These are phyloP conservation scores for Ceratobasidium sp. DNA, from an alignment of 1,284 basidiomycete genomes.

Conservation along the genomic window DNA sequence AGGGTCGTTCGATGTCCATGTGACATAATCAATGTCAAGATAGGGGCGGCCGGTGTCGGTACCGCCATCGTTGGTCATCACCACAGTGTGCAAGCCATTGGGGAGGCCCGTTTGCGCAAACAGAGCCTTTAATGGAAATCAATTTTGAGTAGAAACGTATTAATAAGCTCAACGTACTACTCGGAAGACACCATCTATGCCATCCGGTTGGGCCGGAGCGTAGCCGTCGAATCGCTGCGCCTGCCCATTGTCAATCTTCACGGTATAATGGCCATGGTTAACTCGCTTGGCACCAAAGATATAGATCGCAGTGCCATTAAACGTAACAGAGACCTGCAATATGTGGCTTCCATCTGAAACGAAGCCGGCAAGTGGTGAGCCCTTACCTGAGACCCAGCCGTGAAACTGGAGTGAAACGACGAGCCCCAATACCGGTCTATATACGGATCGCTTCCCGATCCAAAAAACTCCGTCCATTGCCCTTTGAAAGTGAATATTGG, in stretches of 20 bases:
- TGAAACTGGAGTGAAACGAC: conserved; percentile 8
- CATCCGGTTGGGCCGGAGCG: neutral
- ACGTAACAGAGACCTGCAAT: neutral
- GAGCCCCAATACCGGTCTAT: neutral
- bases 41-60: neutral
- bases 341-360: no score
- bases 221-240: conserved; percentile 9
- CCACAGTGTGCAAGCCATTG: neutral
- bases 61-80: conserved; percentile 1
- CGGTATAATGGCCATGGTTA: conserved; percentile 14
- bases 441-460: neutral
- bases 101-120: neutral
- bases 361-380: no score
- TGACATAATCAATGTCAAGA: conserved; percentile 26
- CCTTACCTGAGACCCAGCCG: conserved; percentile 1
- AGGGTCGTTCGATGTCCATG: neutral
- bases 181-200: conserved; percentile 11
- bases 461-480: conserved; percentile 6
- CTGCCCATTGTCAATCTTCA: neutral
- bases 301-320: neutral
- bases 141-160: neutral
- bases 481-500: neutral
- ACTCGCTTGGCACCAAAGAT: conserved; percentile 25
- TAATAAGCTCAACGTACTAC: neutral
- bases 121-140: neutral